Conservation (phyloP, 1,284 basidiomycete species). For the Trichosporon inkin region DNA sequence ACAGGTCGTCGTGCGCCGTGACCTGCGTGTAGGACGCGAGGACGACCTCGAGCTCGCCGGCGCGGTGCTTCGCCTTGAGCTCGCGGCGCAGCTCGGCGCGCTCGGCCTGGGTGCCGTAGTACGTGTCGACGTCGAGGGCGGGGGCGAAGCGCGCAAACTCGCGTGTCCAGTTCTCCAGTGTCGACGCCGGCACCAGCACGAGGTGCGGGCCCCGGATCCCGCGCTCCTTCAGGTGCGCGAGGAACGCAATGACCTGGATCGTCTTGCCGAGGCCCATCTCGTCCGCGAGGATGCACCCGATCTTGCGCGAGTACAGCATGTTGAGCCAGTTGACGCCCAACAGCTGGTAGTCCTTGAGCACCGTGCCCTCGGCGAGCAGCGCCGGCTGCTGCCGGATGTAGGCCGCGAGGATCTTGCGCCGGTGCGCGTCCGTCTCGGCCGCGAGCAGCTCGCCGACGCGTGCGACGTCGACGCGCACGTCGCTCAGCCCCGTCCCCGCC, state of each 20-base stretch:
- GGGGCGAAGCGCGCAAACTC: conserved; percentile 92
- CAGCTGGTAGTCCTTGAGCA: conserved; percentile 93
- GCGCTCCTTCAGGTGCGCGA: conserved; percentile 78
- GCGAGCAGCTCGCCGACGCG: conserved; percentile 45
- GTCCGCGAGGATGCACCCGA: conserved; percentile 94
- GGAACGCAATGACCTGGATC: conserved; percentile 86
- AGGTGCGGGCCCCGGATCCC: conserved; percentile 81
- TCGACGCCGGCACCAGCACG: conserved; percentile 92
- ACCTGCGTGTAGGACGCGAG: conserved; percentile 96
- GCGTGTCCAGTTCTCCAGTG: conserved; percentile 96
- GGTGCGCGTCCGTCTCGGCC: conserved; percentile 38
- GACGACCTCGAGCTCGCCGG: conserved; percentile 80
- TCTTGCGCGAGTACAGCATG: conserved; percentile 71
- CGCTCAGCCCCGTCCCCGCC: conserved; percentile 36
- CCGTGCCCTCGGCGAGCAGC: conserved; percentile 64
- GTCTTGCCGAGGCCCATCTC: conserved; percentile 99
- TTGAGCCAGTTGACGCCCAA: conserved; percentile 97
- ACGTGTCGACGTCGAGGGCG: conserved; percentile 75
- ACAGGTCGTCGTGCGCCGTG: conserved; percentile 76
- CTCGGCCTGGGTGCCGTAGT: conserved; percentile 89
- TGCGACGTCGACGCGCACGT: conserved; percentile 46
- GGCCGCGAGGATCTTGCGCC: conserved; percentile 46
- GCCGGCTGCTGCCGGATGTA: conserved; percentile 71
- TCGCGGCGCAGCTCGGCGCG: conserved; percentile 71
- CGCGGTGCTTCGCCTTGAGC: conserved; percentile 56